Percentiles rank a stretch among this genome's conserved stretches.
These are phyloP conservation scores for Microbotryomycetes sp. DNA, from an alignment of 1,284 basidiomycete genomes.

Conservation along the genomic window DNA sequence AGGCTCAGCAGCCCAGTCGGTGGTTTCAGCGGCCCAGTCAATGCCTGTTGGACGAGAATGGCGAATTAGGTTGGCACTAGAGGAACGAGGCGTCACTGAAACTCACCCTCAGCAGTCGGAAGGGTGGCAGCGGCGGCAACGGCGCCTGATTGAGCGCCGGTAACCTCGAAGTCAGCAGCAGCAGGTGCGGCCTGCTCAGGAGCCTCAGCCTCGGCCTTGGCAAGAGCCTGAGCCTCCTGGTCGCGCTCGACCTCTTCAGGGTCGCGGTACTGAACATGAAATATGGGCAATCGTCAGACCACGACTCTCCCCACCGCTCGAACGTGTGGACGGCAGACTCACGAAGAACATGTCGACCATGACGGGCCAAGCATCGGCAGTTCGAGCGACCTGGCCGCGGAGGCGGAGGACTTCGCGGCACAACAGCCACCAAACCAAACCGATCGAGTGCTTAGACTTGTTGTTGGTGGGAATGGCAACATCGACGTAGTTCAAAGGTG, in stretches of 20 bases:
- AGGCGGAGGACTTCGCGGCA: slow-evolving; percentile 95
- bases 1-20: slow-evolving; percentile 82
- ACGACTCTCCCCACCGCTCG: neutral
- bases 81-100: too few species aligned
- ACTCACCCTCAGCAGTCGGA: slow-evolving; percentile 33
- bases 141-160: slow-evolving; percentile 38
- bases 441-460: slow-evolving; percentile 95
- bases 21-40: slow-evolving; percentile 49
- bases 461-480: slow-evolving; percentile 99
- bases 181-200: slow-evolving; percentile 50
- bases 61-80: too few species aligned
- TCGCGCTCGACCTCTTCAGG: slow-evolving; percentile 98
- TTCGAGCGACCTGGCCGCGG: slow-evolving; percentile 83
- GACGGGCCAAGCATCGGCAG: slow-evolving; percentile 86
- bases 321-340: neutral
- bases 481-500: slow-evolving; percentile 93
- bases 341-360: slow-evolving; percentile 99
- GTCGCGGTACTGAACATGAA: slow-evolving; percentile 69
- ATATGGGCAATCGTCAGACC: neutral
- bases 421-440: slow-evolving; percentile 98
- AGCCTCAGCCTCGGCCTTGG: slow-evolving; percentile 49
- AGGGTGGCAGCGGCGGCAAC: slow-evolving; percentile 42
- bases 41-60: slow-evolving; percentile 37
- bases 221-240: slow-evolving; percentile 80
- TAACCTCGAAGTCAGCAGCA: slow-evolving; percentile 39